Evolutionary conservation across 2,329 filamentous ascomycete genomes (phyloP).

Genomic region (Pseudopyricularia cyperi): DNA sequence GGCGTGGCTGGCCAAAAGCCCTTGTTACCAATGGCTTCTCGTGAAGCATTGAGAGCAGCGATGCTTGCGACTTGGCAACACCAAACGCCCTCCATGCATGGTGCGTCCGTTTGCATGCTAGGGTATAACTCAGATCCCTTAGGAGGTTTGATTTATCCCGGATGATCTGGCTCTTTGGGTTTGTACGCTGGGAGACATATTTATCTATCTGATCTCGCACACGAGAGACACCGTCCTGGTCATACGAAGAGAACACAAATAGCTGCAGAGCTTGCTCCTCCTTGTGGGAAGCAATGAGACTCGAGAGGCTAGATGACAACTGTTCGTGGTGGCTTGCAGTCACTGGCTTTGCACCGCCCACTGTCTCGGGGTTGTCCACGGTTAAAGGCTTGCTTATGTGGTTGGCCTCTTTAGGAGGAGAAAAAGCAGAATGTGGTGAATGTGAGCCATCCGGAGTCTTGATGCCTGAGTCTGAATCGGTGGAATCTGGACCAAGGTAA

Average conservation of each 20-base stretch:
- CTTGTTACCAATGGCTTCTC: neutral
- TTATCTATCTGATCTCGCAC: neutral
- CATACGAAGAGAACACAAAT: conserved; percentile 17
- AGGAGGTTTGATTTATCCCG: neutral
- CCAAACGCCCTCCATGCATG: conserved; percentile 1
- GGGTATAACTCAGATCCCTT: conserved; percentile 2
- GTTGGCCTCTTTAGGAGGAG: neutral
- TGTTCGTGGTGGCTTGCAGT: neutral
- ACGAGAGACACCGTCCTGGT: conserved; percentile 5
- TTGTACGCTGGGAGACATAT: neutral
- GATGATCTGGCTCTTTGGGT: neutral
- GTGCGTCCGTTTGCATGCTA: conserved; percentile 1
- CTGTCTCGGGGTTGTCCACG: neutral
- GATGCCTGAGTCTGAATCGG: neutral
- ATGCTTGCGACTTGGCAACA: neutral
- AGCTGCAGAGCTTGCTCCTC: conserved; percentile 13
- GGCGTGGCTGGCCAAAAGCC: neutral
- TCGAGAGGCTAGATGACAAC: neutral
- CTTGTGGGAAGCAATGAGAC: neutral
- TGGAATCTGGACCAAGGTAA: neutral
- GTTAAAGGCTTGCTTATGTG: neutral
- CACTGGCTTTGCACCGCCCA: neutral
- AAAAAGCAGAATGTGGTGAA: neutral
- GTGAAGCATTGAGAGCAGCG: neutral
- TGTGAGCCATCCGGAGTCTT: neutral